Evolutionary conservation across 1,139 yeast genomes (phyloP).

Genomic region (Suhomyces yuchorum): DNA sequence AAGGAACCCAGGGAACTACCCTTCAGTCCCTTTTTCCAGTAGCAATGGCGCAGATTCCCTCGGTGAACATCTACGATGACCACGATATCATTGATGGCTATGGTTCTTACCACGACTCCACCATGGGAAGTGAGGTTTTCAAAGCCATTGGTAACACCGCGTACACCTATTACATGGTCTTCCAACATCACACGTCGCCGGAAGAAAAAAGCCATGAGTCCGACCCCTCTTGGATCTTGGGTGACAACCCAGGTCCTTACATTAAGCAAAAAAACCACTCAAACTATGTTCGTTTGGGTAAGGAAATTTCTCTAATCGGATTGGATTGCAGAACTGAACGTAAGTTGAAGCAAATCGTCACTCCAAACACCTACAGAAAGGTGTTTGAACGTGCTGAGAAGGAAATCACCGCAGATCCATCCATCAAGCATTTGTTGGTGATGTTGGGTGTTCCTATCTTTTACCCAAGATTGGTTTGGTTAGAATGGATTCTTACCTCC

Average conservation of each 20-base stretch:
- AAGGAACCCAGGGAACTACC: conserved; percentile 65
- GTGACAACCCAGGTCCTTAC: conserved; percentile 59
- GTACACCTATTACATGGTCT: conserved; percentile 82
- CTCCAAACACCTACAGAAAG: conserved; percentile 53
- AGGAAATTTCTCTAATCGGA: conserved; percentile 69
- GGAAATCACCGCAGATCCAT: conserved; percentile 55
- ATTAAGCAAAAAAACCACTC: conserved; percentile 69
- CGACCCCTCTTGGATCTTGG: conserved; percentile 64
- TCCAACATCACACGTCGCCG: conserved; percentile 78
- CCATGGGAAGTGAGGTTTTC: conserved; percentile 74
- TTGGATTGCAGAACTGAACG: conserved; percentile 94
- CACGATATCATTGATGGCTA: conserved; percentile 96
- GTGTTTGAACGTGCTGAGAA: conserved; percentile 60
- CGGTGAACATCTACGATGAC: conserved; percentile 81
- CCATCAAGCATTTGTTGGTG: conserved; percentile 72
- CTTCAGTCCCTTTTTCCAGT: conserved; percentile 68
- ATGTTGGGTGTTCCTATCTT: conserved; percentile 94
- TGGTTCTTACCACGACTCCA: conserved; percentile 78
- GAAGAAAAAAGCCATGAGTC: conserved; percentile 40
- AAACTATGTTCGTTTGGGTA: conserved; percentile 71
- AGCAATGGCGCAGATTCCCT: conserved; percentile 81
- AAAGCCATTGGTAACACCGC: conserved; percentile 74
- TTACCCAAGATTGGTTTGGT: conserved; percentile 90
- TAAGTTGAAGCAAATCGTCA: conserved; percentile 58
- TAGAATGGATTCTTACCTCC: conserved; percentile 72